Percentiles rank a stretch among this genome's conserved stretches.
These are phyloP conservation scores for Peltaster fructicola DNA, from an alignment of 2,329 filamentous ascomycete genomes.

Conservation along the genomic window DNA sequence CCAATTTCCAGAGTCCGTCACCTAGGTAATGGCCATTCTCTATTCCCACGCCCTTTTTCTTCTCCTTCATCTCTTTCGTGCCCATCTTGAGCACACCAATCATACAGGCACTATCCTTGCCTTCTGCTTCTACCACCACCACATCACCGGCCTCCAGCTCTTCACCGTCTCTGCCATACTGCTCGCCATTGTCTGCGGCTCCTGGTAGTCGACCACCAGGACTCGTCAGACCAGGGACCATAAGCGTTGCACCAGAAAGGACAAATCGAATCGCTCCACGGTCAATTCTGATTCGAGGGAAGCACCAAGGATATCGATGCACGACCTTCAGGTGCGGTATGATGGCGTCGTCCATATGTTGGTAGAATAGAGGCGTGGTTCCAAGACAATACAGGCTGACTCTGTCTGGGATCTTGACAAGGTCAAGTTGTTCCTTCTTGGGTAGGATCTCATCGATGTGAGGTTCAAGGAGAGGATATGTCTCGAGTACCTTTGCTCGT, in stretches of 20 bases:
- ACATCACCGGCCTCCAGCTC: constrained; percentile 67
- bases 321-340: constrained; percentile 80
- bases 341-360: constrained; percentile 59
- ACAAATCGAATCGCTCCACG: constrained; percentile 94
- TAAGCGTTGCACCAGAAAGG: constrained; percentile 77
- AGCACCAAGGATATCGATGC: constrained; percentile 72
- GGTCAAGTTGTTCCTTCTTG: constrained; percentile 80
- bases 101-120: constrained; percentile 79
- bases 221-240: constrained; percentile 85
- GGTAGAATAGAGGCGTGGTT: constrained; percentile 70
- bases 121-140: constrained; percentile 80
- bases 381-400: constrained; percentile 76
- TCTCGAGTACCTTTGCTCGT: constrained; percentile 62
- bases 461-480: constrained; percentile 70
- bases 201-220: constrained; percentile 63
- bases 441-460: constrained; percentile 89
- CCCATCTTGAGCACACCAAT: constrained; percentile 70
- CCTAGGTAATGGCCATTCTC: constrained; percentile 88
- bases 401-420: constrained; percentile 86
- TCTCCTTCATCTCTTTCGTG: constrained; percentile 81
- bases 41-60: constrained; percentile 85
- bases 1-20: constrained; percentile 77
- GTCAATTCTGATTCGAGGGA: constrained; percentile 78
- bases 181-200: constrained; percentile 21
- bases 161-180: constrained; percentile 35